A percentile compares a stretch with the other conserved stretches of the same genome.
These are phyloP conservation scores for Torrubiellomyces zombiae DNA, from an alignment of 2,329 filamentous ascomycete genomes.

Conservation along the genomic window DNA sequence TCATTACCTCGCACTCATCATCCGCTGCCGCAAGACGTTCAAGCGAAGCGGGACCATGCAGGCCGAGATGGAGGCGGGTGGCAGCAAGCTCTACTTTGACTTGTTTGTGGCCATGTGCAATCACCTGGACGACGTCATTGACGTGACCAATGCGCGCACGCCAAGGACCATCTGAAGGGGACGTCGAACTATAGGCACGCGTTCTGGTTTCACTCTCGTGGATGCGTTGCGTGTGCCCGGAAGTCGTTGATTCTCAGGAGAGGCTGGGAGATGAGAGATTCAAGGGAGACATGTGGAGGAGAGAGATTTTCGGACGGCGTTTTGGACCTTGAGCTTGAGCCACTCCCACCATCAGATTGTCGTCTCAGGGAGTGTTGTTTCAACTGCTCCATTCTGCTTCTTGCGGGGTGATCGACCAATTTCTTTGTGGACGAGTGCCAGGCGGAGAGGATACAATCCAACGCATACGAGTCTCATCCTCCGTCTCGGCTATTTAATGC, in stretches of 20 bases:
- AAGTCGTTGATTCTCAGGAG: slow-evolving; percentile 1
- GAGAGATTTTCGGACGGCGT: slow-evolving; percentile 12
- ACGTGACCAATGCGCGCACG: slow-evolving; percentile 54
- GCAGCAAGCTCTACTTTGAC: slow-evolving; percentile 87
- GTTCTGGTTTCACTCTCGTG: slow-evolving; percentile 6
- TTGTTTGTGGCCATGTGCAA: slow-evolving; percentile 97
- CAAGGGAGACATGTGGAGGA: slow-evolving; percentile 5
- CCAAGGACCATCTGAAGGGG: slow-evolving; percentile 36
- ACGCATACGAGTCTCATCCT: too few relatives aligned
- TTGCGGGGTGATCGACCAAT: slow-evolving; percentile 30
- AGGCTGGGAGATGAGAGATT: slow-evolving; percentile 10
- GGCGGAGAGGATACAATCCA: slow-evolving; percentile 24
- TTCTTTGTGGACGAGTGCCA: slow-evolving; percentile 23
- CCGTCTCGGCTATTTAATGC: too few relatives aligned
- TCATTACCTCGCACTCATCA: slow-evolving; percentile 94
- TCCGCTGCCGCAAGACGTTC: slow-evolving; percentile 92
- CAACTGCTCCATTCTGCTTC: slow-evolving; percentile 25
- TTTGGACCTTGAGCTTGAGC: slow-evolving; percentile 14
- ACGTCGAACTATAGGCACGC: slow-evolving; percentile 3
- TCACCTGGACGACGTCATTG: slow-evolving; percentile 90
- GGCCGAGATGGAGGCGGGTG: slow-evolving; percentile 92
- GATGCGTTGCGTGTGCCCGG: slow-evolving; percentile 1
- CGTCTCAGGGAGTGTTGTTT: slow-evolving; percentile 24
- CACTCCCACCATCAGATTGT: slow-evolving; percentile 33
- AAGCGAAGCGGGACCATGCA: slow-evolving; percentile 98